Percentiles rank a stretch among this genome's conserved stretches.
Conservation (phyloP, 371 early-diverging fungal species). For the Apophysomyces elegans region DNA sequence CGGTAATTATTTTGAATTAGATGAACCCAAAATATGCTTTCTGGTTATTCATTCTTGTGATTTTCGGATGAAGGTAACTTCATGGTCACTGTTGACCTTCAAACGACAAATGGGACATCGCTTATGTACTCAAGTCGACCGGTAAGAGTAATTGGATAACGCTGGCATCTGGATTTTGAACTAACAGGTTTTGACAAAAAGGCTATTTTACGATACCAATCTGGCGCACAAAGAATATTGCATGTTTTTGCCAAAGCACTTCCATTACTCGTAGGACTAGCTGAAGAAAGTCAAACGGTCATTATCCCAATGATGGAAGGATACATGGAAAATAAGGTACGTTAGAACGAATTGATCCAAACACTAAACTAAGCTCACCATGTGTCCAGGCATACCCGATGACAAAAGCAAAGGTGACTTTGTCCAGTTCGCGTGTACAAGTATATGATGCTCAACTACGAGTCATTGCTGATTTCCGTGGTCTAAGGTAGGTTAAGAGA, state of each 20-base stretch:
- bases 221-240: conserved; percentile 65
- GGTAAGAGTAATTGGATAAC: conserved; percentile 40
- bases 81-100: conserved; percentile 79
- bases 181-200: neutral
- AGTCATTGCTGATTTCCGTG: conserved; percentile 85
- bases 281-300: conserved; percentile 73
- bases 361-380: neutral
- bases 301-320: conserved; percentile 72
- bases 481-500: conserved; percentile 44
- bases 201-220: conserved; percentile 77
- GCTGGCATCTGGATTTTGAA: neutral
- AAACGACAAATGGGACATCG: conserved; percentile 51
- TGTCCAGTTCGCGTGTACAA: conserved; percentile 72
- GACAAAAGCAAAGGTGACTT: conserved; percentile 63
- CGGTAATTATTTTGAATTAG: conserved; percentile 29
- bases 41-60: neutral
- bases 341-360: conserved; percentile 1
- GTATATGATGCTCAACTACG: conserved; percentile 72
- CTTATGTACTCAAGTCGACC: conserved; percentile 69
- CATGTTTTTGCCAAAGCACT: conserved; percentile 66
- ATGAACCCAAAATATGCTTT: neutral
- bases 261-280: conserved; percentile 69
- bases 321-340: conserved; percentile 65
- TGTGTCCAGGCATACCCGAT: conserved; percentile 55
- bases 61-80: conserved; percentile 61